A percentile compares a stretch with the other conserved stretches of the same genome.
These are phyloP conservation scores for Eragrostis nindensis DNA, from an alignment of 176 grass and related monocot species.

Conservation along the genomic window DNA sequence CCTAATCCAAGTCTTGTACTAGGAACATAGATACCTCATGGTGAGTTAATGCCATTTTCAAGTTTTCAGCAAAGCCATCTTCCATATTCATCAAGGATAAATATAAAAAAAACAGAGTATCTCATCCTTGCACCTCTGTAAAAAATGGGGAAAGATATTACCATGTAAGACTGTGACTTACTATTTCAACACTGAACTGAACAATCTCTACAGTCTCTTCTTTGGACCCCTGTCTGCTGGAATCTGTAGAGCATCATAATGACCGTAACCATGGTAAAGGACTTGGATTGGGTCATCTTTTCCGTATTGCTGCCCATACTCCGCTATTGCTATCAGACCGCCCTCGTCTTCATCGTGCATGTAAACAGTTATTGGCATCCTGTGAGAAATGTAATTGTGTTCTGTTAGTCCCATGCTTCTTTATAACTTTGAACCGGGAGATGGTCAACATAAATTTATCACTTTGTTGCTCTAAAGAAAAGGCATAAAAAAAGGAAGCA, in stretches of 20 bases:
- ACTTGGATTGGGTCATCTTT: constrained; percentile 79
- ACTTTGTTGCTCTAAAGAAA: background rate
- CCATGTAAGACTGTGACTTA: background rate
- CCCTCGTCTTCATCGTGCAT: constrained; percentile 83
- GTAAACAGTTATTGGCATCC: constrained; percentile 96
- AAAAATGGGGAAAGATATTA: background rate
- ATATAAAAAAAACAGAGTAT: background rate
- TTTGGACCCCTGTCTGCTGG: constrained; percentile 45
- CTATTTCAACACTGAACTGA: constrained; percentile 8
- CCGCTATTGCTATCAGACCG: constrained; percentile 81
- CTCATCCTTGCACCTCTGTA: background rate
- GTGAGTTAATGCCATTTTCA: background rate
- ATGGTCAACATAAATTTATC: background rate
- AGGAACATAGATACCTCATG: background rate
- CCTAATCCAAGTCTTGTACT: background rate
- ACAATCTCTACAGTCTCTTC: constrained; percentile 39
- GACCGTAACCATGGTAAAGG: constrained; percentile 95
- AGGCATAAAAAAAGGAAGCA: background rate
- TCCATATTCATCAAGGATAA: constrained; percentile 9
- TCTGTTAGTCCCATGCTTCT: background rate
- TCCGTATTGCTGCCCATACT: constrained; percentile 94
- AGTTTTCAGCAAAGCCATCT: background rate
- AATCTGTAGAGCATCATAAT: constrained; percentile 88
- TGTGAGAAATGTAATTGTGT: constrained; percentile 37
- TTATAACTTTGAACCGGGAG: background rate